Evolutionary conservation across 148 eudicot genomes (phyloP), one percentile per base, ranked within the genome.

Genomic region (Agrostemma githago): DNA sequence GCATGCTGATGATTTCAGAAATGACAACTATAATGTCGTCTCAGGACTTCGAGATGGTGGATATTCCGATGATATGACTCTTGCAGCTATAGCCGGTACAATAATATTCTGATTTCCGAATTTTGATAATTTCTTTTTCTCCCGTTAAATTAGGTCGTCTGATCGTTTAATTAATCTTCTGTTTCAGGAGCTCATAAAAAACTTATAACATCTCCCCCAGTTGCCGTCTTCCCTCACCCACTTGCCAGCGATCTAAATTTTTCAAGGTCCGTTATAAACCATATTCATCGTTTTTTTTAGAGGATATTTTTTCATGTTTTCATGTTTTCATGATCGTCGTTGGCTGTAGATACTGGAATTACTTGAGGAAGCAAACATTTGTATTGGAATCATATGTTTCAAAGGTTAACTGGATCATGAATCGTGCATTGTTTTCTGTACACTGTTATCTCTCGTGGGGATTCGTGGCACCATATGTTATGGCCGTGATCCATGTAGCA

Each of bases 391-490:
- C 98, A 62, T 94, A 94, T 66, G 71, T 96, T 11, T 84, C 98
- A 38, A 83, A 83, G 79, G 88, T 89, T 57, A 94, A 94, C 74
- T 84, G 93, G 93, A 84, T 89, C 12, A 94, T 94, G 98, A 94
- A 94, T 84, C 91, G 93, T 21, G 97, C 96, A 39, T 86, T 94
- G 78, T 94, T 94, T 86, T 82, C 87, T 77, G 42, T 75, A 62
- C 98, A 94, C 85, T 89, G 92, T 88, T 92, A 94, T 74, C 84
- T 94, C 53, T 94, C 98, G n/a, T 94, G 97, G 98, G 98, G 97
- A 77, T 92, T 92, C 85, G 97, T 89, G 62, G 86, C 90, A 39
- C 98, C 98, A 59, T 94, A 85, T 63, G 12, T 92, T 68, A 92
- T 94, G 98, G 89, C 96, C 74, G 74, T 85, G 76, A 81, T 90